A percentile compares a stretch with the other conserved stretches of the same genome.
phyloP scores from a whole-genome alignment of 2,329 filamentous ascomycete genomes.

The Exophiala phaeomuriformis region DNA sequence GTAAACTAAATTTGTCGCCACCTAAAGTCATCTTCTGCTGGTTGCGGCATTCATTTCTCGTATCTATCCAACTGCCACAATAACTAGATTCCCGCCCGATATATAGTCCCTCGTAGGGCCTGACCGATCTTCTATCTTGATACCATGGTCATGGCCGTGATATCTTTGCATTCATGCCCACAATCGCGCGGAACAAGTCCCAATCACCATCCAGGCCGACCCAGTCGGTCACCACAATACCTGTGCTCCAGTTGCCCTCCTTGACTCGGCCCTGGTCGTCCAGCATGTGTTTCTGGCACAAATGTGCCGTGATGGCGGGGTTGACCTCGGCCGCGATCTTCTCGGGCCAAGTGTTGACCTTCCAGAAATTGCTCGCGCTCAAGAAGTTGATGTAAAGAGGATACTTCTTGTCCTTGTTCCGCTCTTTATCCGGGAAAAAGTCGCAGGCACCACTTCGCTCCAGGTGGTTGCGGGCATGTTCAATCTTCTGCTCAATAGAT shows the following conservation, averaged over 20 bases:
- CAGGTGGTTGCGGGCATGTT: conserved; percentile 65
- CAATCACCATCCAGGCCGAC: conserved; percentile 81
- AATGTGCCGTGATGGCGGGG: conserved; percentile 58
- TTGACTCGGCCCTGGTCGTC: conserved; percentile 32
- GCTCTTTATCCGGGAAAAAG: conserved; percentile 33
- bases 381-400: conserved; percentile 88
- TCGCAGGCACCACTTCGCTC: conserved; percentile 44
- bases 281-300: conserved; percentile 47
- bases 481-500: conserved; percentile 74
- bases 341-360: conserved; percentile 84
- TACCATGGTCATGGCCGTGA: not conserved
- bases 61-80: too few species aligned
- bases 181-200: conserved; percentile 79
- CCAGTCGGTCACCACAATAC: conserved; percentile 89
- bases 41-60: too few species aligned
- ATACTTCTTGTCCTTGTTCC: conserved; percentile 31
- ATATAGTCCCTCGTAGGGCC: too few species aligned
- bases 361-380: conserved; percentile 90
- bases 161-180: conserved; percentile 74
- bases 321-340: conserved; percentile 83
- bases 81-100: too few species aligned
- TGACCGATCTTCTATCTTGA: too few species aligned
- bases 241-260: conserved; percentile 67
- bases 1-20: too few species aligned
- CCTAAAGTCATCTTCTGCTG: too few species aligned